These are phyloP conservation scores for Termitomyces sp. DNA, from an alignment of 768 basidiomycete genomes.

Conservation along the genomic window DNA sequence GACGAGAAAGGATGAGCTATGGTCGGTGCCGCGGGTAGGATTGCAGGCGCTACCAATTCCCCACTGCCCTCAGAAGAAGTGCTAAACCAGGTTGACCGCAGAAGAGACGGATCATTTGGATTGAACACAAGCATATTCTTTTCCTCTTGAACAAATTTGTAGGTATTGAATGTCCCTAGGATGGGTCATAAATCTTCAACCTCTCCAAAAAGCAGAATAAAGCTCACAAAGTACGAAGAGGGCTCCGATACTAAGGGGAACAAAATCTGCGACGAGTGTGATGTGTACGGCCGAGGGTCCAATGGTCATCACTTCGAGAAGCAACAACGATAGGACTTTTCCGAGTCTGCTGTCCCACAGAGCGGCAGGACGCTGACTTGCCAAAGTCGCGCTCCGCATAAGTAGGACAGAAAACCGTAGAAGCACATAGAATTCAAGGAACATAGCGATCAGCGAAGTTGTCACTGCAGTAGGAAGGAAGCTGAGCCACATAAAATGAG, in stretches of 20 bases:
- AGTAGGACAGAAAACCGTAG: constrained; percentile 8
- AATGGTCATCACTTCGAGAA: constrained; percentile 15
- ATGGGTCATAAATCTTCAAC: neutral
- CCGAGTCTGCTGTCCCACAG: constrained; percentile 12
- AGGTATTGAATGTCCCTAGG: constrained; percentile 14
- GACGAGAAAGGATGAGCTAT: constrained; percentile 14
- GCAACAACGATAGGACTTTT: constrained; percentile 13
- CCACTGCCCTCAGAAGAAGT: neutral
- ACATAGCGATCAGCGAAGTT: constrained; percentile 10
- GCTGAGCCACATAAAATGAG: neutral
- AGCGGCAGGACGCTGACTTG: constrained; percentile 1
- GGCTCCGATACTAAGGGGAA: constrained; percentile 16
- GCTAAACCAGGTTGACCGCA: constrained; percentile 12
- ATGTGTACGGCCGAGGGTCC: constrained; percentile 15
- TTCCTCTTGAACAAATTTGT: neutral
- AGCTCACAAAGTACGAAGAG: constrained; percentile 15
- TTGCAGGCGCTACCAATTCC: neutral
- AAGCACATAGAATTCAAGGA: constrained; percentile 11
- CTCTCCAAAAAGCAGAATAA: too few relatives aligned
- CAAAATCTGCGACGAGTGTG: constrained; percentile 16
- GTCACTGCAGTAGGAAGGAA: constrained; percentile 17
- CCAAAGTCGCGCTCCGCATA: neutral
- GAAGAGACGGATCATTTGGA: neutral
- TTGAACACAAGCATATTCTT: neutral
- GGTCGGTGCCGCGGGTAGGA: neutral